phyloP scores from a whole-genome alignment of 2,329 filamentous ascomycete genomes.

The Emericellopsis atlantica region DNA sequence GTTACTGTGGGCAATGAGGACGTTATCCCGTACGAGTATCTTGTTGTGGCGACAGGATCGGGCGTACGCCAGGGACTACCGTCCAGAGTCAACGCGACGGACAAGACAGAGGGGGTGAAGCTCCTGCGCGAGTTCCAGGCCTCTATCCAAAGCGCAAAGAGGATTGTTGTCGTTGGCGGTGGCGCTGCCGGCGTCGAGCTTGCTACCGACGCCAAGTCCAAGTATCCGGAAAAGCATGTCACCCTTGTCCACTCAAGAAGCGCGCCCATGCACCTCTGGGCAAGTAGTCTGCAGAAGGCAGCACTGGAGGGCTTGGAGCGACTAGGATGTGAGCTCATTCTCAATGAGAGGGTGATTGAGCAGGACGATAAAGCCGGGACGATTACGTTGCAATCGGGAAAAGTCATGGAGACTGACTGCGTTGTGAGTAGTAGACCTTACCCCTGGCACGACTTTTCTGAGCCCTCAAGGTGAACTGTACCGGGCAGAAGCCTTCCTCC shows the following conservation, averaged over 20 bases:
- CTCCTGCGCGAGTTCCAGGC: slow-evolving; percentile 32
- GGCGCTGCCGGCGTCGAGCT: slow-evolving; percentile 51
- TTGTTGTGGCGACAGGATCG: slow-evolving; percentile 46
- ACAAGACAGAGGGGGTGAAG: slow-evolving; percentile 26
- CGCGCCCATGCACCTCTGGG: slow-evolving; percentile 39
- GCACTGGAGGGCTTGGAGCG: slow-evolving; percentile 27
- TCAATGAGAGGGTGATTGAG: slow-evolving; percentile 31
- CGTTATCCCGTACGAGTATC: slow-evolving; percentile 36
- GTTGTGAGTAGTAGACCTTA: slow-evolving; percentile 22
- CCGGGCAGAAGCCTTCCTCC: slow-evolving; percentile 46
- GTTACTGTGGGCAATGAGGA: slow-evolving; percentile 25
- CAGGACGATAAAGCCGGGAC: slow-evolving; percentile 20
- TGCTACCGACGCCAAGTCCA: slow-evolving; percentile 43
- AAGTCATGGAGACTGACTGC: slow-evolving; percentile 32
- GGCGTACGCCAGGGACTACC: slow-evolving; percentile 30
- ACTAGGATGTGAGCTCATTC: slow-evolving; percentile 35
- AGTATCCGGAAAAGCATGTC: slow-evolving; percentile 42
- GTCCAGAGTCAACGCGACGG: slow-evolving; percentile 28
- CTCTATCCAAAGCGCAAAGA: slow-evolving; percentile 25
- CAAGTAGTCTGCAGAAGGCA: slow-evolving; percentile 23
- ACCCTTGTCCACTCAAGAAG: slow-evolving; percentile 40
- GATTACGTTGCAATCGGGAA: slow-evolving; percentile 31
- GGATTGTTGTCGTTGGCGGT: slow-evolving; percentile 40
- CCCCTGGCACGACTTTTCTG: background rate
- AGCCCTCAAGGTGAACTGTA: slow-evolving; percentile 37